phyloP scores from a whole-genome alignment of 192 early-diverging fungal genomes.

The Linderina pennispora region DNA sequence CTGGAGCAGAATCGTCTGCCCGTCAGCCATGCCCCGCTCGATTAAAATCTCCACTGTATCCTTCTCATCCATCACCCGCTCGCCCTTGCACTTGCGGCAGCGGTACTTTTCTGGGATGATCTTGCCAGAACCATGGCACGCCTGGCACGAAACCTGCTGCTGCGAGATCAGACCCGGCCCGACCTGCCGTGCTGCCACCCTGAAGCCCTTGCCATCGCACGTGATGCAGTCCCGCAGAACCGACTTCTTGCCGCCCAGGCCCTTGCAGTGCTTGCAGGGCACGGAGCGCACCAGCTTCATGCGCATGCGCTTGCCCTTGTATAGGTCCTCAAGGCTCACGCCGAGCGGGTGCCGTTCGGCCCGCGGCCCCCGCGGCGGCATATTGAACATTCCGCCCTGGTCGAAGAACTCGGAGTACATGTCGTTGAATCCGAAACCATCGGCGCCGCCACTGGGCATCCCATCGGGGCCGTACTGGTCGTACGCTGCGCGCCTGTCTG shows the following conservation, averaged over 20 bases:
- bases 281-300: constrained; percentile 45
- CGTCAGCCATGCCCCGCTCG: constrained; percentile 89
- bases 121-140: constrained; percentile 71
- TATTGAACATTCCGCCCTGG: constrained; percentile 15
- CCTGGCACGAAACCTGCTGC: constrained; percentile 65
- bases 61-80: constrained; percentile 75
- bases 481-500: constrained; percentile 59
- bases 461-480: constrained; percentile 61
- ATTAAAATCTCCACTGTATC: constrained; percentile 90
- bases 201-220: constrained; percentile 25
- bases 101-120: constrained; percentile 78
- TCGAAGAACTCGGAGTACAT: constrained; percentile 18
- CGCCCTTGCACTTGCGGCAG: constrained; percentile 93
- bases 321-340: constrained; percentile 66
- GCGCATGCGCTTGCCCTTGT: constrained; percentile 67
- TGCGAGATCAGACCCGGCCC: constrained; percentile 49
- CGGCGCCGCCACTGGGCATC: constrained; percentile 38
- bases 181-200: constrained; percentile 22
- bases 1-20: constrained; percentile 82
- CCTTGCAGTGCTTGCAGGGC: constrained; percentile 40
- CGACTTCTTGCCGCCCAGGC: constrained; percentile 30
- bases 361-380: constrained; percentile 4
- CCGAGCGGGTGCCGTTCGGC: constrained; percentile 41
- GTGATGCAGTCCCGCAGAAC: constrained; percentile 37
- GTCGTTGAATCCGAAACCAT: constrained; percentile 15